phyloP scores from a whole-genome alignment of 306 rosid genomes.

The Ochetophila trinervis region DNA sequence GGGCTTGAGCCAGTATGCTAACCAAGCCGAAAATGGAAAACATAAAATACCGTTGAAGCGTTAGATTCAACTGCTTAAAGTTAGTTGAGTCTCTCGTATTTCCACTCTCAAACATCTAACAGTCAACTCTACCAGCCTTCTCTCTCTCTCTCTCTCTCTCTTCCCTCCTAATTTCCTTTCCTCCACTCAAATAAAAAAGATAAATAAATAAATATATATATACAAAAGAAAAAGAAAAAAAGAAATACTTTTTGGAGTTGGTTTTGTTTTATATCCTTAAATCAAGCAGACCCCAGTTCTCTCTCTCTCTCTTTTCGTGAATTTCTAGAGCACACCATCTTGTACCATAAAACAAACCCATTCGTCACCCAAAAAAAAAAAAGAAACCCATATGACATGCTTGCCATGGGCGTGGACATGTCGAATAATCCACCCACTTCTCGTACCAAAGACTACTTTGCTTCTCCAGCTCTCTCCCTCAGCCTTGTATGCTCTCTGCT shows the following conservation, averaged over 20 bases:
- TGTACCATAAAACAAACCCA: conserved; percentile 29
- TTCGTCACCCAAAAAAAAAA: conserved; percentile 16
- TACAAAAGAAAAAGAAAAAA: not conserved
- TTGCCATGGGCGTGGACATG: conserved; percentile 90
- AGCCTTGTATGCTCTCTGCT: conserved; percentile 55
- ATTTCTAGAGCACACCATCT: conserved; percentile 17
- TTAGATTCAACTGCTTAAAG: conserved; percentile 54
- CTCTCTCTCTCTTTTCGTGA: conserved; percentile 18
- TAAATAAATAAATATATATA: not conserved
- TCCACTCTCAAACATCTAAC: conserved; percentile 58
- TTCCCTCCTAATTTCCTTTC: conserved; percentile 22
- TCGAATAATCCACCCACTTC: conserved; percentile 75
- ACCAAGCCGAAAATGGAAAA: not conserved
- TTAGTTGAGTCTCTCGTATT: conserved; percentile 50
- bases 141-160: conserved; percentile 1
- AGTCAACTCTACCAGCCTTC: conserved; percentile 87
- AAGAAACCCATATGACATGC: not conserved
- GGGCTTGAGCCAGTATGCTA: not conserved
- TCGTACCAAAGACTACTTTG: conserved; percentile 79
- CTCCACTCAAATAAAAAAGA: conserved; percentile 1
- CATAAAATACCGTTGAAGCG: conserved; percentile 53
- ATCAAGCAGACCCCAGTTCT: conserved; percentile 35
- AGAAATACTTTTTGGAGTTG: conserved; percentile 23
- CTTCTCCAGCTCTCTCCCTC: conserved; percentile 94
- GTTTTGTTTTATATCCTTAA: conserved; percentile 96